Conservation (phyloP, 257 asterid species). For the Solanum chmielewskii region DNA sequence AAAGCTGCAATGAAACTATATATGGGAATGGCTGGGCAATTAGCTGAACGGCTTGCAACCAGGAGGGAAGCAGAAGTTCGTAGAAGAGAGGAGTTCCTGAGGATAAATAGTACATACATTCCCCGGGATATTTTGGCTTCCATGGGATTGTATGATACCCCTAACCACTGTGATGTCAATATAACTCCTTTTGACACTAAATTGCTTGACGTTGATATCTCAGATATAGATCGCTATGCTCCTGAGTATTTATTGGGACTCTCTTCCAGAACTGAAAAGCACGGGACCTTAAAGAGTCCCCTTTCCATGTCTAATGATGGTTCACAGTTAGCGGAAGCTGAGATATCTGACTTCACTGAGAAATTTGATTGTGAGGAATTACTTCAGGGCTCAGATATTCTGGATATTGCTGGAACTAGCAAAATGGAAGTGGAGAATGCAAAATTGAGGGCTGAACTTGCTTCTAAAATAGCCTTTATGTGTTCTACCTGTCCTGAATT, state of each 20-base stretch:
- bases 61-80: slow-evolving; percentile 82
- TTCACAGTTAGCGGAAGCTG: slow-evolving; percentile 42
- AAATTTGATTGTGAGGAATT: slow-evolving; percentile 44
- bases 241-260: slow-evolving; percentile 73
- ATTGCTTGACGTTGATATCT: slow-evolving; percentile 63
- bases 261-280: slow-evolving; percentile 38
- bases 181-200: slow-evolving; percentile 72
- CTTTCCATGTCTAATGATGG: slow-evolving; percentile 47
- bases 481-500: slow-evolving; percentile 59
- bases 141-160: slow-evolving; percentile 84
- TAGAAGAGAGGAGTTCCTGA: slow-evolving; percentile 78
- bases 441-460: slow-evolving; percentile 89
- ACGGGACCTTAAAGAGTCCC: slow-evolving; percentile 41
- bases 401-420: slow-evolving; percentile 92
- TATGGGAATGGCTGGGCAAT: slow-evolving; percentile 95
- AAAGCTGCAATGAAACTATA: slow-evolving; percentile 87
- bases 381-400: slow-evolving; percentile 56
- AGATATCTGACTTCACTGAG: slow-evolving; percentile 31
- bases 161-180: slow-evolving; percentile 82
- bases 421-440: slow-evolving; percentile 96
- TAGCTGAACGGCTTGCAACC: slow-evolving; percentile 89
- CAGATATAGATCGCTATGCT: slow-evolving; percentile 82
- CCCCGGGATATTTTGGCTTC: slow-evolving; percentile 79
- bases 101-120: slow-evolving; percentile 54
- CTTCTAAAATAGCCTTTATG: slow-evolving; percentile 81